Conservation (phyloP, 441 rosid species). For the Gossypium davidsonii region DNA sequence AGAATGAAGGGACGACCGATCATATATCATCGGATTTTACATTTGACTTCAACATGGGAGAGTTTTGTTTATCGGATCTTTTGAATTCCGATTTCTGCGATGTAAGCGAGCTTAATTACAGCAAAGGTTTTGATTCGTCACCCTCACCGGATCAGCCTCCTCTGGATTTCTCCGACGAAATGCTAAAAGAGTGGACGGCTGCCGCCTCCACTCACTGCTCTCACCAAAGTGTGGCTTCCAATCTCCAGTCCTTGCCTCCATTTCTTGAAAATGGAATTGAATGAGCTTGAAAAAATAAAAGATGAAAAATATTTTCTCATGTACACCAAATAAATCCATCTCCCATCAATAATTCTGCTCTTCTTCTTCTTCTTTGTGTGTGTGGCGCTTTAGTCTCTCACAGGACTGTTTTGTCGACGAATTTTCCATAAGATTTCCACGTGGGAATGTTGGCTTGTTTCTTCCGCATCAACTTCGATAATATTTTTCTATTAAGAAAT, state of each 20-base stretch:
- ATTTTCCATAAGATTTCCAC: background rate
- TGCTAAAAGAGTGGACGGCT: conserved; percentile 4
- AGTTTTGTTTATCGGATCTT: conserved; percentile 23
- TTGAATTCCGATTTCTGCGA: conserved; percentile 13
- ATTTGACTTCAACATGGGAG: conserved; percentile 27
- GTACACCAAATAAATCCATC: background rate
- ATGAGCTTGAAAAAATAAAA: background rate
- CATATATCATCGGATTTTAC: conserved; percentile 6
- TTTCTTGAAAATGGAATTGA: background rate
- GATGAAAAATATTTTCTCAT: background rate
- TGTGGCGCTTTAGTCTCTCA: background rate
- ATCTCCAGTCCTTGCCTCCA: background rate
- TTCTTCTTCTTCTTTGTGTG: background rate
- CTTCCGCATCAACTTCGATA: background rate
- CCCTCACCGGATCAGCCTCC: conserved; percentile 13
- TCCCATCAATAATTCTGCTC: background rate
- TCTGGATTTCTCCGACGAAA: conserved; percentile 12
- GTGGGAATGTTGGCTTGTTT: background rate
- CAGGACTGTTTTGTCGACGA: background rate
- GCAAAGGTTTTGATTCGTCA: background rate
- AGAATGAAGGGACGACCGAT: background rate
- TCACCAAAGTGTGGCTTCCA: background rate
- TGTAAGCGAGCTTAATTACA: background rate
- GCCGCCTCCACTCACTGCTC: background rate
- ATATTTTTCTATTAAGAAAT: too few species aligned